Evolutionary conservation across 176 grass and related monocot genomes (phyloP), one percentile per base, ranked within the genome.

Genomic region (Rhipidocladum racemiflorum): DNA sequence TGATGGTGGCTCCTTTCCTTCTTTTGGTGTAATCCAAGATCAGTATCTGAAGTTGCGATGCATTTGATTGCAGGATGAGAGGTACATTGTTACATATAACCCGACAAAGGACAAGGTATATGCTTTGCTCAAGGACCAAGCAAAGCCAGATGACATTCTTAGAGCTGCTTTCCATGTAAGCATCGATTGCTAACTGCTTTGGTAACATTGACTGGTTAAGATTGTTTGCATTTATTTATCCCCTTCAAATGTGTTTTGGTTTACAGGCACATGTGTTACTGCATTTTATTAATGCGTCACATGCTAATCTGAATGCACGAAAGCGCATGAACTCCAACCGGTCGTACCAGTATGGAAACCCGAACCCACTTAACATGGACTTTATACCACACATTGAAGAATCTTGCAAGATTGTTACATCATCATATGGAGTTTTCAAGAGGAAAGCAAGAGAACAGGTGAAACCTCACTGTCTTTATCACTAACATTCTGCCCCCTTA

Each of bases 121-220:
- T 90, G 92, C 96, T 77, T 89, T 99, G 83, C 89, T 99, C 74
- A 99, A 99, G 89, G 93, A 95, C 78, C 96, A 95, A 87, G 96
- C 96, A 86, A 99, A 99, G 82, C 77, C 91, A 46, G 96, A 99
- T 49, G 96, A 99, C 74, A 99, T 99, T 75, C 71, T 99, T 61
- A 99, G 95, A 91, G 92, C 93, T 61, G 96, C 93, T 80, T 99
- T 93, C 86, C 96, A 99, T 81, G 96, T 99, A 85, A 87, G 92
- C 46, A 73, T 50, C 15, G 51, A 48, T 80, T 63, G 14, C 30
- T 68, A 36, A 29, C 29, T 71, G 55, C 7, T 39, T 82, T 32
- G 18, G 49, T 78, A 39, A 43, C 65, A 38, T 82, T 74, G 27
- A 73, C 43, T 35, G 27, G 20, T 66, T 69, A 21, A 46, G 25